Conservation (phyloP, 2,329 filamentous ascomycete genomes). For the Penicillium concentricum region DNA sequence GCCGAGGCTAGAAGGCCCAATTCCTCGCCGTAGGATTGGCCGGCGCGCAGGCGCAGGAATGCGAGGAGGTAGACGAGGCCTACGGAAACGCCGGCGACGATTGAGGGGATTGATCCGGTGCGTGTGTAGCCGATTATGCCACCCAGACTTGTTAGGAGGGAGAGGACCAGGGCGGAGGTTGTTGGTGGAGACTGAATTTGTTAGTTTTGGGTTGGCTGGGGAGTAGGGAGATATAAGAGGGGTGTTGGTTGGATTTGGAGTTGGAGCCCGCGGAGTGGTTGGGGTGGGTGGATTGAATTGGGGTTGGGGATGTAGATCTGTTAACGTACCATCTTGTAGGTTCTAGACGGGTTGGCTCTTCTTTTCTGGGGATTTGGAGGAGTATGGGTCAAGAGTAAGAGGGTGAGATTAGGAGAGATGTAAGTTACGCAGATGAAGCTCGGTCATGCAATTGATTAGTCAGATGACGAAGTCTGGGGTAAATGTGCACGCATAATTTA, state of each 20-base stretch:
- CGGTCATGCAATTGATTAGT: constrained; percentile 10
- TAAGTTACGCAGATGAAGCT: not conserved
- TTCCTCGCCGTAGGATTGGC: constrained; percentile 79
- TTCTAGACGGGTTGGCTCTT: not conserved
- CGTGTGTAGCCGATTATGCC: constrained; percentile 83
- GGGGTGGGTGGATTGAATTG: not conserved
- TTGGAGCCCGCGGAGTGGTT: not conserved
- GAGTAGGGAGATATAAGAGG: no score
- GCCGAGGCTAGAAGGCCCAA: constrained; percentile 82
- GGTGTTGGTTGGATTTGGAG: not conserved
- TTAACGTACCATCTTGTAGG: constrained; percentile 22
- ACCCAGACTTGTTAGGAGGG: constrained; percentile 78
- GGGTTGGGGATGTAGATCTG: not conserved
- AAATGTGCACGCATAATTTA: constrained; percentile 1
- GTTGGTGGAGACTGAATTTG: constrained; percentile 24
- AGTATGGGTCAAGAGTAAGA: not conserved
- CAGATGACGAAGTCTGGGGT: constrained; percentile 9
- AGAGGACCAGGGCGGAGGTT: constrained; percentile 73
- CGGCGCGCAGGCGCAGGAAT: constrained; percentile 73
- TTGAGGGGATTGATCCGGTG: constrained; percentile 81
- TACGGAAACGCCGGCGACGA: constrained; percentile 80
- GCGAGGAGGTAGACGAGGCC: constrained; percentile 76
- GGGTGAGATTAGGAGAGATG: not conserved
- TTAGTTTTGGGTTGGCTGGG: not conserved
- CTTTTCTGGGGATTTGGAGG: not conserved